Conservation (phyloP, 208 protist genomes). For the Trypanosoma boissoni region DNA sequence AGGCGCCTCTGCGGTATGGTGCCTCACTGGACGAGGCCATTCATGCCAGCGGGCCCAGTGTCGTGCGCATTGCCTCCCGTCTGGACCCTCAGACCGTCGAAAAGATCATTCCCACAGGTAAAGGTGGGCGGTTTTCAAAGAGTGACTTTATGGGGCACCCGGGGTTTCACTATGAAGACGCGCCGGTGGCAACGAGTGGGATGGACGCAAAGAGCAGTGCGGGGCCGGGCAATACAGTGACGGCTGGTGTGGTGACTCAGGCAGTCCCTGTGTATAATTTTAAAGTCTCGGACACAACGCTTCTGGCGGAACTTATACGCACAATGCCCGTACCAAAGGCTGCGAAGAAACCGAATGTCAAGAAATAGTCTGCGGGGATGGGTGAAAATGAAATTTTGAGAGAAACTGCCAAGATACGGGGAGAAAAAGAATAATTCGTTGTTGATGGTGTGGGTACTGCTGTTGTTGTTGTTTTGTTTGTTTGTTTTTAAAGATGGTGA, state of each 20-base stretch:
- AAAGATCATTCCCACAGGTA: slow-evolving; percentile 54
- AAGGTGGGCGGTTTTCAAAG: slow-evolving; percentile 77
- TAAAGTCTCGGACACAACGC: slow-evolving; percentile 57
- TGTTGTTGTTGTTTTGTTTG: too few relatives aligned
- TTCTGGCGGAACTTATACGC: slow-evolving; percentile 59
- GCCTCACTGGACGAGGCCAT: slow-evolving; percentile 60
- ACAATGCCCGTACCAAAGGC: slow-evolving; percentile 65
- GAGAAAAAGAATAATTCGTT: too few relatives aligned
- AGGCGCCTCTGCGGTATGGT: slow-evolving; percentile 44
- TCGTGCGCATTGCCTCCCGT: slow-evolving; percentile 72
- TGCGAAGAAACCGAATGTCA: slow-evolving; percentile 20
- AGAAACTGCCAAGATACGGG: too few relatives aligned
- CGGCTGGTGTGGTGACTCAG: slow-evolving; percentile 40
- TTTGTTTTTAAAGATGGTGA: too few relatives aligned
- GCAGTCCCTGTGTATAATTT: slow-evolving; percentile 47
- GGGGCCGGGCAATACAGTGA: background rate
- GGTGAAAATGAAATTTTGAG: too few relatives aligned
- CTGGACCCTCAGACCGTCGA: slow-evolving; percentile 40
- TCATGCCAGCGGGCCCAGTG: slow-evolving; percentile 70
- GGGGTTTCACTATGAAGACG: slow-evolving; percentile 81
- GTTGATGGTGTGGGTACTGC: too few relatives aligned
- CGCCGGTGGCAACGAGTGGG: background rate
- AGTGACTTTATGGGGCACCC: slow-evolving; percentile 69
- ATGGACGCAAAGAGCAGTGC: background rate
- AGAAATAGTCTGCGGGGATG: slow-evolving; percentile 11